Conservation (phyloP, 768 basidiomycete genomes). For the Leucosporidium scottii region DNA sequence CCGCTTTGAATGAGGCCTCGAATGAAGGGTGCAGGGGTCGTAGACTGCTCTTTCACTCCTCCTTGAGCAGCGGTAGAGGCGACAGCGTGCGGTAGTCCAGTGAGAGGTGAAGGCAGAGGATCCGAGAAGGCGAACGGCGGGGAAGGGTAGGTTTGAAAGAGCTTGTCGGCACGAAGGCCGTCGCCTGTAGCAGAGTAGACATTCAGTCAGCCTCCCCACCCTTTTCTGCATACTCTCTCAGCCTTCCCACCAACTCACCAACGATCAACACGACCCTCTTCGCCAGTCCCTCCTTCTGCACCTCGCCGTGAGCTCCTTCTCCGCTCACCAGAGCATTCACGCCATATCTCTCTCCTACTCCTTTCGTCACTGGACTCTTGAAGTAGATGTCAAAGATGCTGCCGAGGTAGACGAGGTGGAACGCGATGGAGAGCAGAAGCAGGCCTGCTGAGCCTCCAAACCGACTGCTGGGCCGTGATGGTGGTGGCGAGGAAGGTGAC, state of each 20-base stretch:
- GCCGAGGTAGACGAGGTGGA: slow-evolving; percentile 58
- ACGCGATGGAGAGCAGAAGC: slow-evolving; percentile 61
- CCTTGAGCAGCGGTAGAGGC: background rate
- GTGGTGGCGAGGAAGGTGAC: background rate
- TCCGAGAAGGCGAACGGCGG: slow-evolving; percentile 49
- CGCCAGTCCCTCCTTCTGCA: slow-evolving; percentile 49
- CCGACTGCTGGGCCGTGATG: background rate
- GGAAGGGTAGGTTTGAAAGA: slow-evolving; percentile 62
- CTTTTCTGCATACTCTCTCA: background rate
- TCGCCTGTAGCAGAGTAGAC: slow-evolving; percentile 53
- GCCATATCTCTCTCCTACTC: slow-evolving; percentile 51
- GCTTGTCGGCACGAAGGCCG: slow-evolving; percentile 71
- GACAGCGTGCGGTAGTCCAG: background rate
- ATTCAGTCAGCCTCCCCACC: background rate
- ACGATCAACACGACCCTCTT: slow-evolving; percentile 73
- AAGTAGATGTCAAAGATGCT: slow-evolving; percentile 76
- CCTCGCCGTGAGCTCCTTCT: slow-evolving; percentile 40
- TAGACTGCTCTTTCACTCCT: background rate
- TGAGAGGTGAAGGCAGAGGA: background rate
- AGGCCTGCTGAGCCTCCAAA: slow-evolving; percentile 6
- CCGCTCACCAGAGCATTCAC: slow-evolving; percentile 63
- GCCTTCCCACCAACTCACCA: slow-evolving; percentile 47
- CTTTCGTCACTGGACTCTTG: slow-evolving; percentile 9
- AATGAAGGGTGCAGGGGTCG: slow-evolving; percentile 57
- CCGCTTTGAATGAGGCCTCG: slow-evolving; percentile 55